These are phyloP conservation scores for Phytopythium boreale DNA, from an alignment of 352 stramenopile species.

Conservation along the genomic window DNA sequence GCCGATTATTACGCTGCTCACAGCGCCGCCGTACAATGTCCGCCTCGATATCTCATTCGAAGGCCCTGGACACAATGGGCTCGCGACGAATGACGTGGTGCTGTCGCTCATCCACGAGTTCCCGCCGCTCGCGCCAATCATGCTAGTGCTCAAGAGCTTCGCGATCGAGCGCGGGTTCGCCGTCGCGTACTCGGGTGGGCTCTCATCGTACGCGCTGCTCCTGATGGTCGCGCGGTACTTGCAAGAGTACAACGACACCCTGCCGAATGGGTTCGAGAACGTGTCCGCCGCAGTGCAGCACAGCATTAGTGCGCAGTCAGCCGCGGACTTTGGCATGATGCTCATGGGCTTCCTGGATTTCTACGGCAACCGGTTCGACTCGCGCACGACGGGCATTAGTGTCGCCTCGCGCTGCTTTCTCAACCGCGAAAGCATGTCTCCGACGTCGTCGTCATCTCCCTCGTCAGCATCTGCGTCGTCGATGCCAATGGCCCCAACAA, in stretches of 20 bases:
- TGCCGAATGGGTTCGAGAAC: constrained; percentile 62
- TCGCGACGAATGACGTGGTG: constrained; percentile 94
- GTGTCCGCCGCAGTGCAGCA: constrained; percentile 55
- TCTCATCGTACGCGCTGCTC: constrained; percentile 95
- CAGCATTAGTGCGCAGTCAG: constrained; percentile 57
- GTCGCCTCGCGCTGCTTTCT: constrained; percentile 81
- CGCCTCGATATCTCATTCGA: constrained; percentile 97
- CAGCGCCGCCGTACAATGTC: constrained; percentile 71
- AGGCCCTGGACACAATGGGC: constrained; percentile 93
- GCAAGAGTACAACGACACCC: constrained; percentile 76
- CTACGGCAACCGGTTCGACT: constrained; percentile 94
- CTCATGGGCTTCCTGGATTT: constrained; percentile 97
- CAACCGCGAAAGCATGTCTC: constrained; percentile 58
- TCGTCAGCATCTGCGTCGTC: constrained; percentile 2
- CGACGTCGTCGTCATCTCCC: constrained; percentile 5
- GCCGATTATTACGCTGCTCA: constrained; percentile 96
- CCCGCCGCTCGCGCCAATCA: constrained; percentile 92
- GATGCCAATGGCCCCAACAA: background rate
- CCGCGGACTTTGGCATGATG: constrained; percentile 92
- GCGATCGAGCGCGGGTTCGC: constrained; percentile 91
- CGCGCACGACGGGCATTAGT: constrained; percentile 88
- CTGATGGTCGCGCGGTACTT: constrained; percentile 95
- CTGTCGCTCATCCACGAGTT: constrained; percentile 91
- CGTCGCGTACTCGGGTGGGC: constrained; percentile 94
- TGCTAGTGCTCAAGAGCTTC: constrained; percentile 96